These are phyloP conservation scores for Phellopilus nigrolimitatus DNA, from an alignment of 1,284 basidiomycete genomes.

Conservation along the genomic window DNA sequence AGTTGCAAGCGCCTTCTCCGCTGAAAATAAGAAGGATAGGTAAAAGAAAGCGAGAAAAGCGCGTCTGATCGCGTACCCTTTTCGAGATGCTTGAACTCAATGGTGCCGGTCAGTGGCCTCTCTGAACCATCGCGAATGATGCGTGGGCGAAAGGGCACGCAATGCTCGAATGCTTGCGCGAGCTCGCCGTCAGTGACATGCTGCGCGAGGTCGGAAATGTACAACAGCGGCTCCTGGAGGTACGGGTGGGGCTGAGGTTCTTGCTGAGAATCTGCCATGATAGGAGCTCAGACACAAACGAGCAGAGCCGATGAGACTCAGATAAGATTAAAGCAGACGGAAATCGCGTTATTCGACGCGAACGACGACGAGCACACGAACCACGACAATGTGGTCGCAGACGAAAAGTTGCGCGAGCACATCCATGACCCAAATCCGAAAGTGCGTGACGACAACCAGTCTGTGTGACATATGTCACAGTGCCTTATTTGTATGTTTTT, in stretches of 20 bases:
- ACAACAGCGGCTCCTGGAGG: constrained; percentile 72
- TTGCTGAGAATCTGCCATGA: constrained; percentile 9
- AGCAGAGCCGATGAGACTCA: background rate
- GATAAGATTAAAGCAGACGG: background rate
- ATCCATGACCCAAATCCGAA: background rate
- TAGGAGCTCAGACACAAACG: background rate
- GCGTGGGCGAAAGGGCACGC: constrained; percentile 74
- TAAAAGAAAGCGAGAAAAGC: constrained; percentile 15
- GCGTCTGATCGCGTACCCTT: constrained; percentile 49
- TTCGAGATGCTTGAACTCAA: constrained; percentile 74
- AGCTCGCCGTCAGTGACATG: constrained; percentile 70
- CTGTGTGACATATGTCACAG: too few relatives aligned
- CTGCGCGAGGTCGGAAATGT: constrained; percentile 68
- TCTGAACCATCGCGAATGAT: constrained; percentile 56
- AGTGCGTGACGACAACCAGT: background rate
- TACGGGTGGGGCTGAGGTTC: constrained; percentile 53
- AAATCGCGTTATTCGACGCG: constrained; percentile 6
- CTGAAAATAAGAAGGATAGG: constrained; percentile 36
- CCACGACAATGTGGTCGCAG: constrained; percentile 11
- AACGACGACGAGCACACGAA: constrained; percentile 4
- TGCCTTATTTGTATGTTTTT: too few relatives aligned
- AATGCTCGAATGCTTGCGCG: constrained; percentile 61
- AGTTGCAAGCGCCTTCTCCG: constrained; percentile 83
- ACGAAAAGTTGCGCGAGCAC: constrained; percentile 10
- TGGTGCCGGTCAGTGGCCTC: constrained; percentile 55